Base-by-base conservation (phyloP, 805 yeast species). In the Debaryomyces maramus region DNA sequence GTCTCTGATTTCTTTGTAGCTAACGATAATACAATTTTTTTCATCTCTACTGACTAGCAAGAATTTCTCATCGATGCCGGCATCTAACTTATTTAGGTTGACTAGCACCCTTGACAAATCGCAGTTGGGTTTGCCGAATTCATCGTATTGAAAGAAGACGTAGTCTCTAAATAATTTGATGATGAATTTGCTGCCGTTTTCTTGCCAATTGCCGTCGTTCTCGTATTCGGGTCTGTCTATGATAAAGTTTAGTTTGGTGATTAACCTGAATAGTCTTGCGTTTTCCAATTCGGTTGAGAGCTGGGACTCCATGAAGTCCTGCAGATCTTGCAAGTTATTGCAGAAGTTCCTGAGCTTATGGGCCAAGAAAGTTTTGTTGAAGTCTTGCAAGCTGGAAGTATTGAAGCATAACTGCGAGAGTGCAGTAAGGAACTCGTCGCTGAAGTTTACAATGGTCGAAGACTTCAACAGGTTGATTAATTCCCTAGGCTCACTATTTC, bases 41-140 rank as follows among this genome's bases (percentile, higher is more conserved):
- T 88, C 96, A 59, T 90, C 96, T 8, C 84, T 77, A 23, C 93
- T 83, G 1, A 88, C 88, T 38, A 93, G 72, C 58, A 90, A 67
- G 11, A 93, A 63, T 49, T 78, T 81, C 62, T 93, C 99, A 37
- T 87, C 89, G 23, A 84, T 75, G 1, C 97, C 98, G 5, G 91
- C 95, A 57, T 93, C 99, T 48, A 93, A 69, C 62, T 91, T 93
- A 64, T 91, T 91, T 53, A 93, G 67, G 52, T 85, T 78, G 36
- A 79, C 70, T 44, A 93, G 66, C 5, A 89, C 90, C 58, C 88
- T 88, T 0, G 89, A 82, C 51, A 93, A 69, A 61, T 93, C 97
- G 41, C 88, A 66, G 2, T 81, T 77, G 2, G 96, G 89, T 51
- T 75, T 75, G 10, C 96, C 96, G 17, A 62, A 61, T 38, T 84